Evolutionary conservation across 257 asterid species (phyloP).

Genomic region (Solanum acaule): DNA sequence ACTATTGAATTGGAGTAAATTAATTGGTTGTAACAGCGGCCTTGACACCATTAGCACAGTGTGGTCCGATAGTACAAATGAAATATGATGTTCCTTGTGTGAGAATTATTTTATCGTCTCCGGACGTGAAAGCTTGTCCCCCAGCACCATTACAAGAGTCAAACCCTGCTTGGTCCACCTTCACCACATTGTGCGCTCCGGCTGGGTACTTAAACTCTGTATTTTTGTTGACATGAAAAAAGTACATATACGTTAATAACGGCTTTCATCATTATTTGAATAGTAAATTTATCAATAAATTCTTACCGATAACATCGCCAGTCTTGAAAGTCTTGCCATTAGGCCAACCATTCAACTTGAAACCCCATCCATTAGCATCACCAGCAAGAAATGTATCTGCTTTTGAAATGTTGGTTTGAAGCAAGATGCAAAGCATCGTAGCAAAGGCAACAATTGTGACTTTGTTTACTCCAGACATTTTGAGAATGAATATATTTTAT

Average conservation of each 20-base stretch:
- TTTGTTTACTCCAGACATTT: not conserved
- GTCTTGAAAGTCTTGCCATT: not conserved
- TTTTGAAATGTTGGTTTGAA: not conserved
- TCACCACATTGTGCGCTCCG: not conserved
- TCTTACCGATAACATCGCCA: not conserved
- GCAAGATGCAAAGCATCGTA: not conserved
- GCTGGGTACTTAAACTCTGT: not conserved
- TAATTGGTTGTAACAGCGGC: not conserved
- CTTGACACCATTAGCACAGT: not conserved
- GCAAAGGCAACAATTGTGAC: not conserved
- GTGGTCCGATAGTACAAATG: not conserved
- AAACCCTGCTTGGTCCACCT: not conserved
- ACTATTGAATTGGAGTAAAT: not conserved
- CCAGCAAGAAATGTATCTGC: not conserved
- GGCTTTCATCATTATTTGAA: not conserved
- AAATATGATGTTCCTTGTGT: not conserved
- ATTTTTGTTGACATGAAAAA: not conserved
- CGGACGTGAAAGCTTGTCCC: not conserved
- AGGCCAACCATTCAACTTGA: not conserved
- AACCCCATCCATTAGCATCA: not conserved
- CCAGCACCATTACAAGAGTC: not conserved
- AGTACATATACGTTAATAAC: rapidly evolving
- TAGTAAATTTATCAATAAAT: not conserved
- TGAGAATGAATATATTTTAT: not conserved
- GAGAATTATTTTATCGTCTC: not conserved